phyloP scores from a whole-genome alignment of 805 yeast species.

The Monosporozyma solicola region DNA sequence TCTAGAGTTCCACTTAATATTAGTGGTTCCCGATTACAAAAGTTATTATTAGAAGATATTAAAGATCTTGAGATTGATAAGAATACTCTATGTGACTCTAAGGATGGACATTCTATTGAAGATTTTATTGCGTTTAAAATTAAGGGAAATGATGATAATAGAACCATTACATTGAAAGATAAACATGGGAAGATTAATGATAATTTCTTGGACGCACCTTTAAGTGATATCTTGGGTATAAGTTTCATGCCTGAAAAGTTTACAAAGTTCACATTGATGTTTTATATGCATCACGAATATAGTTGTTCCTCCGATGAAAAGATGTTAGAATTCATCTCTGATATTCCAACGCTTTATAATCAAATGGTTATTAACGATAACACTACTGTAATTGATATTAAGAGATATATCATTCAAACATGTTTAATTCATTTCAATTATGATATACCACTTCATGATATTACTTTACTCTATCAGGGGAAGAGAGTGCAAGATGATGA shows the following conservation, averaged over 20 bases:
- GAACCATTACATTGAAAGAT: constrained; percentile 7
- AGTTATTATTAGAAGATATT: constrained; percentile 10
- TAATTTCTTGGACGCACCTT: constrained; percentile 14
- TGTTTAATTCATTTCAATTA: constrained; percentile 15
- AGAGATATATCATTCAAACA: constrained; percentile 19
- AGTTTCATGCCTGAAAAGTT: constrained; percentile 30
- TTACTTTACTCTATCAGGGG: constrained; percentile 25
- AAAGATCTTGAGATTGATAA: constrained; percentile 12
- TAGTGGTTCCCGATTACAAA: constrained; percentile 12
- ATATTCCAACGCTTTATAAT: constrained; percentile 20
- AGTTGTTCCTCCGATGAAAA: constrained; percentile 4
- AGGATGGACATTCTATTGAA: constrained; percentile 8
- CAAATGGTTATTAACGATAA: constrained; percentile 15
- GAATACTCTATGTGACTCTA: constrained; percentile 10
- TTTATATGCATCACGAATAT: constrained; percentile 17
- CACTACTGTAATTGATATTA: constrained; percentile 23
- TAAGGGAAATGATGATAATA: constrained; percentile 14
- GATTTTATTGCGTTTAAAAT: constrained; percentile 18
- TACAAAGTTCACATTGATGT: constrained; percentile 24
- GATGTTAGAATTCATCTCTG: not conserved
- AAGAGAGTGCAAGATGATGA: constrained; percentile 7
- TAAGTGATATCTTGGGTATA: constrained; percentile 25
- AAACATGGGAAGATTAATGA: constrained; percentile 8
- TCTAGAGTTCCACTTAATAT: constrained; percentile 6
- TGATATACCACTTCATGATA: constrained; percentile 7